Evolutionary conservation across 345 rosid genomes (phyloP).

Genomic region (Citrus mangshanensis): DNA sequence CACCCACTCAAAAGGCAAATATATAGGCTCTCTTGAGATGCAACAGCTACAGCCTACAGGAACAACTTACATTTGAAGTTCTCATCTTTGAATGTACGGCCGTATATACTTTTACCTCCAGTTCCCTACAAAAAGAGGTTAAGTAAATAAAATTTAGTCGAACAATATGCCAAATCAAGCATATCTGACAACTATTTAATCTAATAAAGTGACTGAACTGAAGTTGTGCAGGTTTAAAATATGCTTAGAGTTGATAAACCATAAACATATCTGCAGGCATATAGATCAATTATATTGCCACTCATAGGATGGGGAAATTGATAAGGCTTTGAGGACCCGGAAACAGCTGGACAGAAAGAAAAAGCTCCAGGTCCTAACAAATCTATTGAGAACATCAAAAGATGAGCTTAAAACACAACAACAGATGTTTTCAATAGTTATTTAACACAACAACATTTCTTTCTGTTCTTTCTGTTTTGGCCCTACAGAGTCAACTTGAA

Average conservation of each 20-base stretch:
- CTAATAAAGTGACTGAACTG: neutral
- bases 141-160: neutral
- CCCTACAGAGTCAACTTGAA: neutral
- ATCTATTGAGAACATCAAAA: neutral
- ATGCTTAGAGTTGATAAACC: neutral
- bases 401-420: neutral
- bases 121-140: conserved; percentile 68
- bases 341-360: neutral
- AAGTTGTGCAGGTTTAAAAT: neutral
- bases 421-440: neutral
- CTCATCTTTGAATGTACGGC: conserved; percentile 92
- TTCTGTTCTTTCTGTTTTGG: neutral
- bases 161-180: neutral
- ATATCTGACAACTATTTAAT: neutral
- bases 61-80: conserved; percentile 86
- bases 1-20: neutral
- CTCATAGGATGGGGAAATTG: neutral
- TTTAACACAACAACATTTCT: neutral
- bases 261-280: neutral
- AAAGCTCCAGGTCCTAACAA: neutral
- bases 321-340: neutral
- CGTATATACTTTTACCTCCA: conserved; percentile 98
- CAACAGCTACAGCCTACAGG: neutral
- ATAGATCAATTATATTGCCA: neutral
- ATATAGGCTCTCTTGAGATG: neutral